phyloP scores from a whole-genome alignment of 768 basidiomycete genomes.

The Boletus sp. region DNA sequence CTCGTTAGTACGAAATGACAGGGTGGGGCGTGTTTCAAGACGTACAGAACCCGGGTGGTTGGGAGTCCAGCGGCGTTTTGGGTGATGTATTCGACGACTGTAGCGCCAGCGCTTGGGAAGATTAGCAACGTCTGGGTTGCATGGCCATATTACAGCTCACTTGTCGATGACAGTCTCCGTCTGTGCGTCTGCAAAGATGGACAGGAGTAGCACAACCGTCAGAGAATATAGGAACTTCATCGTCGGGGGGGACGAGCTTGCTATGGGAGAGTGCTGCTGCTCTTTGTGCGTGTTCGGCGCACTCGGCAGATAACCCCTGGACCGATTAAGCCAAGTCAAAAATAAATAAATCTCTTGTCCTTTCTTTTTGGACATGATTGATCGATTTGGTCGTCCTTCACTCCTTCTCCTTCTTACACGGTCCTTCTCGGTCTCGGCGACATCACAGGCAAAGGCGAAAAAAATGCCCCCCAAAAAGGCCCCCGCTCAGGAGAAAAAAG shows the following conservation, averaged over 20 bases:
- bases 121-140: slow-evolving; percentile 10
- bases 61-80: slow-evolving; percentile 37
- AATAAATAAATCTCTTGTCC: background rate
- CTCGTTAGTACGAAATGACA: slow-evolving; percentile 4
- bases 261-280: background rate
- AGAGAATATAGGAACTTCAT: slow-evolving; percentile 17
- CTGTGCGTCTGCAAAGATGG: slow-evolving; percentile 38
- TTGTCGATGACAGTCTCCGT: slow-evolving; percentile 43
- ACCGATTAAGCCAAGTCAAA: background rate
- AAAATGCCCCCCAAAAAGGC: slow-evolving; percentile 94
- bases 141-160: slow-evolving; percentile 35
- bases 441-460: slow-evolving; percentile 42
- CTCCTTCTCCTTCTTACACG: slow-evolving; percentile 17
- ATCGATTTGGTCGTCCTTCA: slow-evolving; percentile 28
- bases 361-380: slow-evolving; percentile 23
- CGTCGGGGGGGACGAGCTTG: slow-evolving; percentile 5
- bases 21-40: background rate
- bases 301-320: slow-evolving; percentile 21
- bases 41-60: slow-evolving; percentile 45
- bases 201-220: slow-evolving; percentile 17
- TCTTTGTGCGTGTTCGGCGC: slow-evolving; percentile 11
- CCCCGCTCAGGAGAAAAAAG: slow-evolving; percentile 72
- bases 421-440: slow-evolving; percentile 37
- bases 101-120: slow-evolving; percentile 41
- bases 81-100: slow-evolving; percentile 50